phyloP scores from a whole-genome alignment of 495 filamentous ascomycete species.

The Penicillium ucsense region DNA sequence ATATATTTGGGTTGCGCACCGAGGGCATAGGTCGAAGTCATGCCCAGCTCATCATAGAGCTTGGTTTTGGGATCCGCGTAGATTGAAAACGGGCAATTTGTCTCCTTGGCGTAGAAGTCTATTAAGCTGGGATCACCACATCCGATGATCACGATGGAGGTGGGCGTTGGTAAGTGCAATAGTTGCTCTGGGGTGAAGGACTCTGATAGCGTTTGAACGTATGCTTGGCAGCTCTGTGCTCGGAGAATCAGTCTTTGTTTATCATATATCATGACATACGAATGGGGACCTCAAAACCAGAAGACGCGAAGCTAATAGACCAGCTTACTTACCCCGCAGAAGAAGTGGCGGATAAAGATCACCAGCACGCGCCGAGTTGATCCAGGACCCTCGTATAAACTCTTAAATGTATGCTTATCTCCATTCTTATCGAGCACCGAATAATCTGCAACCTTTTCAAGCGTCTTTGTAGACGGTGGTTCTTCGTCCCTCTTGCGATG shows the following conservation, averaged over 20 bases:
- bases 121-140: conserved; percentile 72
- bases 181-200: conserved; percentile 45
- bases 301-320: neutral
- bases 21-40: conserved; percentile 52
- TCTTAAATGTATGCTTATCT: conserved; percentile 54
- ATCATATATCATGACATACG: neutral
- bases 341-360: conserved; percentile 84
- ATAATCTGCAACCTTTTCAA: conserved; percentile 44
- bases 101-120: conserved; percentile 51
- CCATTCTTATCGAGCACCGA: conserved; percentile 56
- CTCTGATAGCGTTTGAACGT: conserved; percentile 49
- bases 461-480: conserved; percentile 37
- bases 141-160: conserved; percentile 64
- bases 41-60: conserved; percentile 63
- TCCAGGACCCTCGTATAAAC: conserved; percentile 51
- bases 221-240: conserved; percentile 52
- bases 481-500: conserved; percentile 9
- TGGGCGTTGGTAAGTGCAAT: conserved; percentile 40
- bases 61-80: conserved; percentile 65
- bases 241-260: conserved; percentile 19
- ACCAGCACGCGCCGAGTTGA: conserved; percentile 51
- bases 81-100: conserved; percentile 65
- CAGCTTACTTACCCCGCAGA: conserved; percentile 61
- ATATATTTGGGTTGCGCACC: conserved; percentile 62
- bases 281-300: neutral